Evolutionary conservation across 176 grass and related monocot genomes (phyloP), one percentile per base, ranked within the genome.

Genomic region (Chloris gayana): DNA sequence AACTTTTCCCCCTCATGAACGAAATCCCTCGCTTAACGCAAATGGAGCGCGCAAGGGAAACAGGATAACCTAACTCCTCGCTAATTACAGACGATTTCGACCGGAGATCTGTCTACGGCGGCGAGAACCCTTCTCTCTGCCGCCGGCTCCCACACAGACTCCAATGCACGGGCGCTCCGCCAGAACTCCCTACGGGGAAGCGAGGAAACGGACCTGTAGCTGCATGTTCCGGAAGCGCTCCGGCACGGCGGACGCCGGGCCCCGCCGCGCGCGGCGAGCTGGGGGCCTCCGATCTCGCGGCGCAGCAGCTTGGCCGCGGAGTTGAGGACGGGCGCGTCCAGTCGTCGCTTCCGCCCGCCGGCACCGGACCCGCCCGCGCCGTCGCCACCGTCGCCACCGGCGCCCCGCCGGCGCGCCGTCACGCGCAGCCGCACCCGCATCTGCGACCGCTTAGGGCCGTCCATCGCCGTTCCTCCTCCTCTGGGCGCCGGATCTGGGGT

Each of bases 151-250:
- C 57, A 7, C 7, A 14, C 73, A 4, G 12, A 29, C 30, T 21
- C 21, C 5, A 60, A 31, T 9, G 30, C 81, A 22, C 64, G 18
- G 64, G 1, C 4, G 7, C 2, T 11, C 25, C 15, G 7, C 38
- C 9, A 10, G n/a, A 5, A 41, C 3, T n/a, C n/a, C n/a, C n/a
- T n/a, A n/a, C n/a, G n/a, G n/a, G n/a, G n/a, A n/a, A 9, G 31
- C 57, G 47, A 39, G 7, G 5, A 2, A 27, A 27, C 5, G 26
- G 19, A 94, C 96, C 92, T 99, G 90, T 64, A 99, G 90, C 63
- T 85, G 90, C 79, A 99, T 91, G 85, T 99, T 99, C 29, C 90
- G 77, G 83, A 99, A 99, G 41, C 91, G 81, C 84, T 99, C 92
- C 42, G 90, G 90, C 27, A 89, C 90, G 64, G 83, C 80, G 33